Evolutionary conservation across 495 filamentous ascomycete species (phyloP).

Genomic region (Lasiosphaeria ovina): DNA sequence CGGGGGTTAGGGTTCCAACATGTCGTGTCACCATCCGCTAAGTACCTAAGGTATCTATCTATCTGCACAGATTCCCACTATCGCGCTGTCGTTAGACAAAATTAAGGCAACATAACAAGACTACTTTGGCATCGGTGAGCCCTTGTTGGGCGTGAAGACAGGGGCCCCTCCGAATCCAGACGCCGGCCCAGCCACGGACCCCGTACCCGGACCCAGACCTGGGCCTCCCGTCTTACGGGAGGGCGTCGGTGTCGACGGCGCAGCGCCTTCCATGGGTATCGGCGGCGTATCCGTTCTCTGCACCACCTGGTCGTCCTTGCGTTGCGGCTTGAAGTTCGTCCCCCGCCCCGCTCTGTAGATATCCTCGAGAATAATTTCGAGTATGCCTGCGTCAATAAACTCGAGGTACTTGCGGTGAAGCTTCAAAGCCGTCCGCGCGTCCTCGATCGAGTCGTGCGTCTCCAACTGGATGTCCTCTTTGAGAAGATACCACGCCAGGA

Average conservation of each 20-base stretch:
- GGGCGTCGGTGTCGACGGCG: constrained; percentile 15
- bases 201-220: too few relatives aligned
- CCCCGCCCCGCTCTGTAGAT: constrained; percentile 74
- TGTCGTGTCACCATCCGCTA: too few relatives aligned
- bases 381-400: constrained; percentile 78
- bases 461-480: constrained; percentile 88
- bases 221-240: not conserved
- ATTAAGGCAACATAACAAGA: too few relatives aligned
- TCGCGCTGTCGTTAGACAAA: too few relatives aligned
- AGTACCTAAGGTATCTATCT: too few relatives aligned
- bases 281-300: constrained; percentile 31
- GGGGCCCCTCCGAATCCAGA: not conserved
- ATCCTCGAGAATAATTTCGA: constrained; percentile 73
- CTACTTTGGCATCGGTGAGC: too few relatives aligned
- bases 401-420: constrained; percentile 89
- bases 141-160: not conserved
- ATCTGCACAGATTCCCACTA: too few relatives aligned
- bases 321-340: constrained; percentile 71
- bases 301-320: constrained; percentile 21
- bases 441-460: constrained; percentile 90
- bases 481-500: constrained; percentile 83
- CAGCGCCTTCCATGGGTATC: constrained; percentile 2
- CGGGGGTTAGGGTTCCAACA: too few relatives aligned
- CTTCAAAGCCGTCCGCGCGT: constrained; percentile 83
- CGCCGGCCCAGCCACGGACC: not conserved